Evolutionary conservation across 768 basidiomycete species (phyloP), one percentile per base, ranked within the genome.

Genomic region (Phlegmacium glaucopus): DNA sequence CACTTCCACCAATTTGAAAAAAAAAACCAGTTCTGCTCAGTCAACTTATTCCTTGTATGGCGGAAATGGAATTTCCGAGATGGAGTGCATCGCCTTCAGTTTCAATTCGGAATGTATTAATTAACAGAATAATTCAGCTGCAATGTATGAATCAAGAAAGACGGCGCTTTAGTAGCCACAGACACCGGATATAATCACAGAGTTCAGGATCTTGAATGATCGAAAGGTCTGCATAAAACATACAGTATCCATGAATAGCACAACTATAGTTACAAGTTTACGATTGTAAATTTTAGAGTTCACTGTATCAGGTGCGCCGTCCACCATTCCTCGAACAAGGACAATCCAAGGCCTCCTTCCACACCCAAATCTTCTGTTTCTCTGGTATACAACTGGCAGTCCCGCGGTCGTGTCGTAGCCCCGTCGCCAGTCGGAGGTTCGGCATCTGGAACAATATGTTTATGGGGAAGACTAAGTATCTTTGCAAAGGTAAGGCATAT

Each of bases 301-400:
- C 45, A 44, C 42, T 54, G 59, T 55, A 61, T 61, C 48, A 87
- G 57, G 55, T 82, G 68, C 12, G 60, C 73, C 13, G 65, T 66
- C 91, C 92, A 96, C 92, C 94, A 95, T 52, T 84, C 80, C 61
- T 85, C 88, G 60, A 97, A 96, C 18, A 80, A 65, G 3, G 77
- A 77, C 43, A 82, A 74, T 5, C 75, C 79, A 32, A 89, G 69
- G 1, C 81, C 81, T 39, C 80, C 79, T 35, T 75, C 74, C 17
- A 83, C 55, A 9, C 75, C 76, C 18, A 96, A 62, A 43, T 75
- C 74, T 46, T 86, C 82, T n/a, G 91, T 87, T 59, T 85, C 85
- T 44, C 72, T 72, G 10, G 86, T 85, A 52, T 87, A 85, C 28
- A 97, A 68, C 53, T 83, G 85, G 50, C 87, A 88, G 59, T 97